phyloP scores from a whole-genome alignment of 176 grass and related monocot species.

The Rhynchospora pubera region DNA sequence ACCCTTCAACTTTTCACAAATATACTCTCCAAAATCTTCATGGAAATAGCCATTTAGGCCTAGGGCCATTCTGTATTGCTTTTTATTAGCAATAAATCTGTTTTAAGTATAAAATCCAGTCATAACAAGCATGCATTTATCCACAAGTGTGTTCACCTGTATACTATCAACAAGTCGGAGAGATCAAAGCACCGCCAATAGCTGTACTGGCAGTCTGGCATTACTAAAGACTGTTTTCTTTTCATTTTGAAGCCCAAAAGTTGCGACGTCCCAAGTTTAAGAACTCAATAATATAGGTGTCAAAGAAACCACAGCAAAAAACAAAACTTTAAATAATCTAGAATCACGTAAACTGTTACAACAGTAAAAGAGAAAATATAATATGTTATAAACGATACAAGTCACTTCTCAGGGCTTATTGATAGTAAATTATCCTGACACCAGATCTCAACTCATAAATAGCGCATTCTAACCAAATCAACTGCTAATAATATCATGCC shows the following conservation, averaged over 20 bases:
- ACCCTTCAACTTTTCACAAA: neutral
- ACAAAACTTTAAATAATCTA: neutral
- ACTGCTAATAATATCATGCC: neutral
- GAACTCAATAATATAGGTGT: neutral
- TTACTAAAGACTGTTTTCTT: neutral
- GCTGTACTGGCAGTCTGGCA: no score
- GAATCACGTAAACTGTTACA: neutral
- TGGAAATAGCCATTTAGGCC: neutral
- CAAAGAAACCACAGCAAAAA: neutral
- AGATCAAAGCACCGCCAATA: no score
- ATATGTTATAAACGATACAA: conserved; percentile 9
- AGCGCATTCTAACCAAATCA: neutral
- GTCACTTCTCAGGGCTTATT: neutral
- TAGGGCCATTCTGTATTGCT: no score
- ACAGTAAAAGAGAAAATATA: neutral
- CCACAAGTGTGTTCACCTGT: neutral
- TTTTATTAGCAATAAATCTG: no score
- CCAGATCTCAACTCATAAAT: neutral
- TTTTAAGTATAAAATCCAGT: neutral
- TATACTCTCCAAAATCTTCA: neutral
- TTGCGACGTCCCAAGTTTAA: neutral
- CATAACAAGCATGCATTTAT: neutral
- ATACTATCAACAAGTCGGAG: neutral
- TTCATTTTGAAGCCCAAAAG: neutral
- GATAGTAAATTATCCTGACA: neutral